Percentiles rank a stretch among this genome's conserved stretches.
These are phyloP conservation scores for Diaporthe sp. DNA, from an alignment of 2,329 filamentous ascomycete species.

Conservation along the genomic window DNA sequence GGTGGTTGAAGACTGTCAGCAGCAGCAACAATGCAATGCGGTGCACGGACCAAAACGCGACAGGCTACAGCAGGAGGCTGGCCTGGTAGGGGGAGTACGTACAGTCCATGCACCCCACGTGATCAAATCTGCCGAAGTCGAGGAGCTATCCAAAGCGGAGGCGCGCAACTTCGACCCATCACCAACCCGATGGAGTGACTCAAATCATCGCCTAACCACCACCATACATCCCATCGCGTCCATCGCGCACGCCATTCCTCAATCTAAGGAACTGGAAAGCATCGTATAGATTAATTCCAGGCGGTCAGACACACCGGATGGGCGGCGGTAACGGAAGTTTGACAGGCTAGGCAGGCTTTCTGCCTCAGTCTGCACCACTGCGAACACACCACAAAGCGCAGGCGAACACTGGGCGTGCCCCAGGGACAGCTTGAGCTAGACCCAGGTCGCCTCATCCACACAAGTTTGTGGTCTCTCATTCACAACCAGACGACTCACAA, in stretches of 20 bases:
- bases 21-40: conserved; percentile 3
- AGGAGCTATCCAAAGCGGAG: conserved; percentile 37
- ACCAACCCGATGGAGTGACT: conserved; percentile 29
- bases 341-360: conserved; percentile 42
- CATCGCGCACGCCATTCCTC: conserved; percentile 8
- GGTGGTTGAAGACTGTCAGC: neutral
- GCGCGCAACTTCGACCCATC: conserved; percentile 34
- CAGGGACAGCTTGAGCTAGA: neutral
- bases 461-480: neutral
- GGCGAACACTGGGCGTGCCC: neutral
- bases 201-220: neutral
- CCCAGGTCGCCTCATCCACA: neutral
- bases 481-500: conserved; percentile 5
- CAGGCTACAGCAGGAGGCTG: conserved; percentile 5
- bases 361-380: conserved; percentile 41
- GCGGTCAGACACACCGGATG: conserved; percentile 30
- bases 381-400: conserved; percentile 1
- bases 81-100: neutral
- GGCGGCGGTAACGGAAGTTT: conserved; percentile 28
- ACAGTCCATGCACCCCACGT: conserved; percentile 17
- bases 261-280: neutral
- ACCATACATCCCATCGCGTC: conserved; percentile 26
- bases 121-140: conserved; percentile 37
- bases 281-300: conserved; percentile 16
- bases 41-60: conserved; percentile 24